Evolutionary conservation across 73 alveolate species (phyloP).

Genomic region (Paramecium sonneborni): DNA sequence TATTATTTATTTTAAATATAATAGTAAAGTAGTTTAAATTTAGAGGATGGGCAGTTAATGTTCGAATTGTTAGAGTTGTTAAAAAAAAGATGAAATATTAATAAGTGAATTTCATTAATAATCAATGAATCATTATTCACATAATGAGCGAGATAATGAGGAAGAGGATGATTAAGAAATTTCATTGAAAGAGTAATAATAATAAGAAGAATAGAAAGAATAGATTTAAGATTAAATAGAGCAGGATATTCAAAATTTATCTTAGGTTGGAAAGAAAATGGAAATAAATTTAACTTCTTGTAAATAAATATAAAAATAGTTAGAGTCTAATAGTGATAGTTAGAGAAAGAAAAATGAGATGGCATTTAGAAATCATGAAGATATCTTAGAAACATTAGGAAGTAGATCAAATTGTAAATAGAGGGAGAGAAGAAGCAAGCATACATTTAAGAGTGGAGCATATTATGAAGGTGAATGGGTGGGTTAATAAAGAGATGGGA

Average conservation of each 20-base stretch:
- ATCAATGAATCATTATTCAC: conserved; percentile 29
- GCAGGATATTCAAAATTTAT: background rate
- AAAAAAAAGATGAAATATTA: background rate
- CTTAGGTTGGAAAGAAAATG: background rate
- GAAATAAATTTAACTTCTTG: background rate
- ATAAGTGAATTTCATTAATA: background rate
- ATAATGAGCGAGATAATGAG: background rate
- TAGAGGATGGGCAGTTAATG: conserved; percentile 29
- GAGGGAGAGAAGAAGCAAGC: conserved; percentile 40
- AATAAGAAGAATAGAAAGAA: background rate
- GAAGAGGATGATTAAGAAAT: background rate
- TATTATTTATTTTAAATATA: background rate
- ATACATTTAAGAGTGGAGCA: conserved; percentile 61
- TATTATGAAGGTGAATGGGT: conserved; percentile 65
- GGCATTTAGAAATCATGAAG: background rate
- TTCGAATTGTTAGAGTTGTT: conserved; percentile 33
- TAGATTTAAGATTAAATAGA: background rate
- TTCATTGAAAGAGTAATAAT: background rate
- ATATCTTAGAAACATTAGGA: background rate
- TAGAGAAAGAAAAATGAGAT: background rate
- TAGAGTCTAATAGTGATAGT: background rate
- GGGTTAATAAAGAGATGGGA: conserved; percentile 70
- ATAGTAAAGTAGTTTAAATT: background rate
- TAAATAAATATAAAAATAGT: background rate
- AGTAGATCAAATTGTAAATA: background rate